Base-by-base conservation (phyloP, 202 grass and related monocot species). In the Alloteropsis angusta region DNA sequence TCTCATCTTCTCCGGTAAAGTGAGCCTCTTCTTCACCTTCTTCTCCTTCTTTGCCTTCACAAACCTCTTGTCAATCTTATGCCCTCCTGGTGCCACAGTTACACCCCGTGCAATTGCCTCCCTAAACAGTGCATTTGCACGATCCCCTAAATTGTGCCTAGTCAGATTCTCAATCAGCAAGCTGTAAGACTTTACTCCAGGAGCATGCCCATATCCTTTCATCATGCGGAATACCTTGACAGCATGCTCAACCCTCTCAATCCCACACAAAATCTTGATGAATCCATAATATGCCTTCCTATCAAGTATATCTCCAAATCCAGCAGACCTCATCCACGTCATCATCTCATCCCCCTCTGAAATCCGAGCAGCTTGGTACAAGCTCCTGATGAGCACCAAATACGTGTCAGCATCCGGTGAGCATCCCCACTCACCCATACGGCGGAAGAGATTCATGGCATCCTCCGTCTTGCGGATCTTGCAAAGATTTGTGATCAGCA, bases 321-420 rank as follows among this genome's bases (percentile, higher is more conserved):
- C 96, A 12, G 88, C 89, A 35, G 96, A 88, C 28, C 87, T 58
- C 96, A 99, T 99, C 82, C 90, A 96, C n/a, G 75, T 89, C 35
- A 93, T 83, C 96, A 99, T 89, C 83, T 99, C 89, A 70, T 99
- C 96, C 13, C 96, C 96, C 85, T 93, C 96, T 0, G 88, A 93
- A 47, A 87, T 68, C 52, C 92, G 78, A 35, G 87, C 92, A 65
- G 92, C 96, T 84, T 93, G 96, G 55, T 93, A 95, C 82, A 99
- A 86, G 71, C 92, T 99, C 79, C 77, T 88, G 60, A 91, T 89
- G 35, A 95, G 86, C 61, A 88, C 84, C 53, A 93, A 78, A 58
- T 93, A 99, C 1, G 86, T 91, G 75, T 93, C 96, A 21, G 92
- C 88, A 86, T 99, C 92, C 0, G 96, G 89, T 1, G 84, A 99